Percentiles rank a stretch among this genome's conserved stretches.
phyloP scores from a whole-genome alignment of 441 rosid species.

The Croton setiger region DNA sequence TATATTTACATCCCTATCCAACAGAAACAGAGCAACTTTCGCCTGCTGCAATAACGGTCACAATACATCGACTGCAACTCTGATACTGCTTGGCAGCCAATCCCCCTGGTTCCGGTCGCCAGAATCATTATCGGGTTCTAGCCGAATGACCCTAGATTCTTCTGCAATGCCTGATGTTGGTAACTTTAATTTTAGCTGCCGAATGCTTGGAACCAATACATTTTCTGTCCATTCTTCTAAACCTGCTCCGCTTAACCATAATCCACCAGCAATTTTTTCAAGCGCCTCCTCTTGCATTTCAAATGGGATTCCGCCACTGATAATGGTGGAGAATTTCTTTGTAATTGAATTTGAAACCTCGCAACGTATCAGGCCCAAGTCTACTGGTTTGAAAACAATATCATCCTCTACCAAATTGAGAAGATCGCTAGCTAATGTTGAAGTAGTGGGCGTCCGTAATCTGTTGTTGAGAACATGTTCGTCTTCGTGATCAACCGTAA shows the following conservation, averaged over 20 bases:
- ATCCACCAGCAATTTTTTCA: conserved; percentile 60
- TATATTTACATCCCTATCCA: conserved; percentile 63
- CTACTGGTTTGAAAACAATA: conserved; percentile 68
- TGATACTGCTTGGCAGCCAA: conserved; percentile 55
- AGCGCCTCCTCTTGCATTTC: conserved; percentile 65
- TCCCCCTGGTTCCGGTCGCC: conserved; percentile 42
- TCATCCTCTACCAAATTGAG: conserved; percentile 47
- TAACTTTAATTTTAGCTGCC: conserved; percentile 42
- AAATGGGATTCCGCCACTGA: conserved; percentile 29
- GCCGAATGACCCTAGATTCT: conserved; percentile 45
- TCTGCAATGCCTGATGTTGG: conserved; percentile 20
- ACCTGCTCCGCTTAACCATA: conserved; percentile 59
- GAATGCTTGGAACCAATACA: conserved; percentile 64
- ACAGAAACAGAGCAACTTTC: background rate
- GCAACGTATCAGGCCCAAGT: conserved; percentile 45
- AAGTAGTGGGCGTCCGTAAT: conserved; percentile 36
- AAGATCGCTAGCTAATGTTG: conserved; percentile 48
- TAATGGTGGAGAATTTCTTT: conserved; percentile 42
- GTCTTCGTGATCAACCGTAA: conserved; percentile 71
- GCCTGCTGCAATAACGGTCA: conserved; percentile 21
- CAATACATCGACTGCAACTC: conserved; percentile 44
- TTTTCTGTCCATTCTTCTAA: conserved; percentile 79
- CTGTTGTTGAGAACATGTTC: conserved; percentile 52
- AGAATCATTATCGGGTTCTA: conserved; percentile 46
- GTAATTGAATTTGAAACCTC: conserved; percentile 40